Base-by-base conservation (phyloP, 164 flowering plant genomes). In the Piper betle region DNA sequence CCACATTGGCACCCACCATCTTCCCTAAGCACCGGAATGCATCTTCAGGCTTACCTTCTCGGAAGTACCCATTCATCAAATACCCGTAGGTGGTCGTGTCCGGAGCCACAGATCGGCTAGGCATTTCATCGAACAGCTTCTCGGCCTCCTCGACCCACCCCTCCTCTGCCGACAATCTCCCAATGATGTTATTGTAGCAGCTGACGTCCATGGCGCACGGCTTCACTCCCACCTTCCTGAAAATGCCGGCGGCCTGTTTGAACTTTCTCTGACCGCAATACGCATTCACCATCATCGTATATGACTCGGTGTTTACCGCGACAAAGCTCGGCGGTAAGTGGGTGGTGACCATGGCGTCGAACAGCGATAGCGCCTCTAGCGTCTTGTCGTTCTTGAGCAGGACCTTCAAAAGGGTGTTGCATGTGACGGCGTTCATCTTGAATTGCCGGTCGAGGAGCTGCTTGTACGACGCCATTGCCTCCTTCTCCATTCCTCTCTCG, bases 141-240 rank as follows among this genome's bases (percentile, higher is more conserved):
- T 86, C 91, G 1, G 93, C 94, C 60, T 88, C 88, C 9, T 71
- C 40, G 20, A 62, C 58, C 65, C 65, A 62, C 13, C 78, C 90
- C 57, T 77, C 60, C 71, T 84, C 90, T 1, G 52, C 58, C 59
- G 83, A 86, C 33, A 71, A 76, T 74, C 78, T 77, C 5, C 73
- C 68, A 37, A 91, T 82, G 54, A 86, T 81, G 60, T 91, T 91
- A 67, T 77, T 84, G 56, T 66, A 91, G 3, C 85, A 80, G 3
- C 83, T 81, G 53, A 75, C 85, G 74, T 91, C 96, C 93, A 91
- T 84, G 0, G 62, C 58, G 64, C 78, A 86, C 43, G 91, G 89
- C 76, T 77, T 77, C 5, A 75, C 77, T 11, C 96, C 93, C 4
- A 59, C 70, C 77, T 73, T 82, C 72, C 62, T 80, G 64, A 87